Evolutionary conservation across 2,329 filamentous ascomycete species (phyloP), one percentile per base, ranked within the genome.

Genomic region (Peltaster fructicola): DNA sequence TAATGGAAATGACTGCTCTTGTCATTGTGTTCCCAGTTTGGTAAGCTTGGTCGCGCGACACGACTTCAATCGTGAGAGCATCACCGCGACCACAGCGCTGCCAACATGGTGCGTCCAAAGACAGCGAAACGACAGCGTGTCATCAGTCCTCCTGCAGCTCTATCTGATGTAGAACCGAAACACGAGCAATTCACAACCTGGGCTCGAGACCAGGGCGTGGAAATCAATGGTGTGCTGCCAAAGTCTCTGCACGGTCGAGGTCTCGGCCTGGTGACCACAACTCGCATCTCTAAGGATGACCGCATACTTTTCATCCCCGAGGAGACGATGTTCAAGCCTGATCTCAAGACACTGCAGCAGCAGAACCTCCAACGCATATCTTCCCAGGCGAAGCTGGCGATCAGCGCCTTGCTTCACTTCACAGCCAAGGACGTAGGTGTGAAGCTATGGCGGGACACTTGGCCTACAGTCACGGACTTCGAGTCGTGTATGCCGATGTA

Each of bases 241-340:
- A 62, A 68, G 19, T 57, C 57, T 18, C 70, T 91, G 9, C 65
- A 72, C 5, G 75, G 72, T 2, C 63, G 76, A 27, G 82, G 82
- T 14, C 64, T 88, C 26, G 82, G 84, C 22, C 70, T 92, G 29
- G 61, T 84, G 24, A 74, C 80, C 4, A 72, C 67, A 8, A 61
- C 64, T 14, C 53, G 63, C 8, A 61, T 88, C 32, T 55, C 74
- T 53, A 54, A 61, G 50, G 61, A 59, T 27, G 65, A 77, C 31
- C 50, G 56, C 6, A 51, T 88, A 24, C 59, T 85, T 5, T 59
- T 61, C 29, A 68, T 88, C 0, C 77, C 75, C 7, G 58, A 63
- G 19, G 50, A 52, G 23, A 60, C 66, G 14, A 66, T 88, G 25
- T 56, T 80, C 24, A 74, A 70, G 15, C 53, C 69, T n/a, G 59